Evolutionary conservation across 2,329 filamentous ascomycete species (phyloP).

Genomic region (Penicillium palitans): DNA sequence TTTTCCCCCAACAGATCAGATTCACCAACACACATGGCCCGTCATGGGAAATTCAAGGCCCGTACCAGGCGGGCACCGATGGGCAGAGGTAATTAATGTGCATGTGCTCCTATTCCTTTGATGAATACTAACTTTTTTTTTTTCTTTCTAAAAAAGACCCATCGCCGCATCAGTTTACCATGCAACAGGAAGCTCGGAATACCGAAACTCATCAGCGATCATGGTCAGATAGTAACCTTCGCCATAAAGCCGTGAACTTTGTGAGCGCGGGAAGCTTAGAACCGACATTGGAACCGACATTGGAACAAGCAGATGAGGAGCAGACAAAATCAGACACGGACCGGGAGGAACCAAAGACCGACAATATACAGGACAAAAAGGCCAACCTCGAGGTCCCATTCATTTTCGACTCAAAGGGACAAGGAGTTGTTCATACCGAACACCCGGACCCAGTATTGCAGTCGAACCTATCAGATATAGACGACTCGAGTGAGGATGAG

Average conservation of each 20-base stretch:
- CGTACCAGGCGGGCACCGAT: constrained; percentile 16
- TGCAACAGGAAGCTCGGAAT: constrained; percentile 61
- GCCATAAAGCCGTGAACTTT: constrained; percentile 59
- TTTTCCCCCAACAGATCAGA: background rate
- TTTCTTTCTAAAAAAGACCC: constrained; percentile 7
- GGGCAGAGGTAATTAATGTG: background rate
- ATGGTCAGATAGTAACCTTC: constrained; percentile 52
- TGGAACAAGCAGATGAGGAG: constrained; percentile 4
- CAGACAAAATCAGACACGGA: constrained; percentile 5
- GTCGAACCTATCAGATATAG: constrained; percentile 36
- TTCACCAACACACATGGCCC: constrained; percentile 22
- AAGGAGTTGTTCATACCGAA: constrained; percentile 29
- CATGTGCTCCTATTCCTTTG: background rate
- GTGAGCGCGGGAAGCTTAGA: constrained; percentile 58
- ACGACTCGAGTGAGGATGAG: constrained; percentile 68
- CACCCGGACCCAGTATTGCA: constrained; percentile 28
- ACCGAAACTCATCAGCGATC: constrained; percentile 54
- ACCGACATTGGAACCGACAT: constrained; percentile 31
- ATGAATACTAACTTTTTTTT: background rate
- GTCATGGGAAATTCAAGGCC: constrained; percentile 29
- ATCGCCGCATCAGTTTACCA: constrained; percentile 39
- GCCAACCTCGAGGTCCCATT: constrained; percentile 23
- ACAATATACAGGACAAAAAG: constrained; percentile 20
- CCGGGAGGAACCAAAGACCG: background rate
- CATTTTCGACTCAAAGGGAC: constrained; percentile 39